Base-by-base conservation (phyloP, 495 filamentous ascomycete species). In the Astrothelium subdiscretum region DNA sequence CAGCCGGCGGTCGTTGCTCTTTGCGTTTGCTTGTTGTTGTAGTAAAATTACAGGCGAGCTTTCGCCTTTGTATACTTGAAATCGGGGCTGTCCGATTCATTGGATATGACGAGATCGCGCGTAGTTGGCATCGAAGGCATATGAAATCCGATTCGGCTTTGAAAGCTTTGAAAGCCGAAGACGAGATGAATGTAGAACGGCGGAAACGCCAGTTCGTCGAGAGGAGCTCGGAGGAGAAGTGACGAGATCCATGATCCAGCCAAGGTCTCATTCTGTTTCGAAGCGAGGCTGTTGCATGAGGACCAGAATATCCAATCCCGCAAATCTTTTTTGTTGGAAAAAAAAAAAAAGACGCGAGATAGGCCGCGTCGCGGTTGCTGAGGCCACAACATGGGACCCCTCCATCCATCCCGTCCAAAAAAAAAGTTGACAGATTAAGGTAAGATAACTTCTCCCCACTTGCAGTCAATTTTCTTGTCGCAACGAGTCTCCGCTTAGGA, bases 71-170 rank as follows among this genome's bases (percentile, higher is more conserved):
- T 27, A 27, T 24, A 3, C 24, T 6, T 27, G 29, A 27, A 10
- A 8, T 54, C 29, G 48, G 5, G 20, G 29, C 2, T 15, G 22
- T 12, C 11, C 22, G 6, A 27, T 18, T 35, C 5, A 12, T 12
- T 35, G 26, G 24, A 3, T 32, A 35, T 35, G 8, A 54, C n/a
- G 8, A 35, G 27, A n/a, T 10, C 11, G 48, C 42, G 35, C 63
- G 64, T 57, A 63, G 63, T 59, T 67, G 68, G 32, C 70, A 72
- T 61, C 59, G 66, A 32, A 69, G 43, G 35, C 67, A 69, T 66
- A 67, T 62, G 31, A 64, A 65, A 29, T 20, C 15, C 2, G 15
- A 15, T 11, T 20, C 18, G 8, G 42, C 20, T 20, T 20, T 20
- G 18, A n/a, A 48, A n/a, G 8, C 11, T n/a, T 3, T n/a, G n/a